phyloP scores from a whole-genome alignment of 805 yeast genomes.

The Nakazawaea holstii region DNA sequence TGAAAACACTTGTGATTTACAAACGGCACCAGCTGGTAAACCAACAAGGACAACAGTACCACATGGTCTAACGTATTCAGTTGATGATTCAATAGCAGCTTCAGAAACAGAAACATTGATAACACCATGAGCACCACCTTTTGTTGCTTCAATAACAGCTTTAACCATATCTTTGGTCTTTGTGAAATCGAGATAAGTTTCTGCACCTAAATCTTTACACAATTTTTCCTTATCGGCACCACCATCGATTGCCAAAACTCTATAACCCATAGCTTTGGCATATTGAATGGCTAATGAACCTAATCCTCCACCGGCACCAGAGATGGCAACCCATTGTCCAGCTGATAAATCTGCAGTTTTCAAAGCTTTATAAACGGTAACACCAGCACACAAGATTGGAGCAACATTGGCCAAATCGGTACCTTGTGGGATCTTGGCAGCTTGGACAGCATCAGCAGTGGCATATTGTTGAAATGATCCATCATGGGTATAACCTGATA shows the following conservation, averaged over 20 bases:
- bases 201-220: constrained; percentile 56
- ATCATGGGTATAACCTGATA: constrained; percentile 38
- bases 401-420: constrained; percentile 36
- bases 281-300: constrained; percentile 74
- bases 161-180: constrained; percentile 35
- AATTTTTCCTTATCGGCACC: constrained; percentile 60
- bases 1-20: constrained; percentile 62
- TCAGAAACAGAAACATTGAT: constrained; percentile 60
- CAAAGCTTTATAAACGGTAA: constrained; percentile 64
- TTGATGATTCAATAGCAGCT: constrained; percentile 44
- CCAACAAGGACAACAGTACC: constrained; percentile 65
- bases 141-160: constrained; percentile 34
- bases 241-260: constrained; percentile 69
- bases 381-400: constrained; percentile 64
- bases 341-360: constrained; percentile 43
- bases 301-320: constrained; percentile 83
- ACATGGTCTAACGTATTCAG: constrained; percentile 52
- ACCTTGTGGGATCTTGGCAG: constrained; percentile 35
- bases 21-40: constrained; percentile 75
- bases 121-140: constrained; percentile 61
- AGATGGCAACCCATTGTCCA: constrained; percentile 70
- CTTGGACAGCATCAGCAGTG: constrained; percentile 38
- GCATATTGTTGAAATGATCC: constrained; percentile 45
- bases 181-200: constrained; percentile 52
- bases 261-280: constrained; percentile 70